Base-by-base conservation (phyloP, 805 yeast species). In the Wickerhamiella sergipiensis region DNA sequence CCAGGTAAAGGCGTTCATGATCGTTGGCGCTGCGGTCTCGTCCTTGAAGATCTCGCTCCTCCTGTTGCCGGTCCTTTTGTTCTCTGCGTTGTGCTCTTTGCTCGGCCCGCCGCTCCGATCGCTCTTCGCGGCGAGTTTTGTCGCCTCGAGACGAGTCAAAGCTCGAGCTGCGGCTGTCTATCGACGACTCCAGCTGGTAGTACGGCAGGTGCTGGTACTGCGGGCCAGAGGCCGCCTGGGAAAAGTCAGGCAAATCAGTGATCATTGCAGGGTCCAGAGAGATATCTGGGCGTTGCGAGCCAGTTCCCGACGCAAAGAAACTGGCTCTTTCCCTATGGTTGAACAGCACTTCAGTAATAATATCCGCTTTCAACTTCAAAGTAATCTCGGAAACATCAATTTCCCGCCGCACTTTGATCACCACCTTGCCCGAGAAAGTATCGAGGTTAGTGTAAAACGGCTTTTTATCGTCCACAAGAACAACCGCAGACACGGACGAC, bases 361-460 rank as follows among this genome's bases (percentile, higher is more conserved):
- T 51, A 6, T 55, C 58, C 22, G 54, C 48, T 47, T 52, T 45
- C 24, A 50, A 50, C 29, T 53, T 53, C 22, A 56, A 24, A 6
- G 38, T 36, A 12, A 56, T 39, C 23, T 53, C 53, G 22, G 39
- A n/a, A 10, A 56, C 24, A 29, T 45, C 46, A 13, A 52, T 31
- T 23, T 48, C 52, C 36, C 50, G 46, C 15, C 17, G 22, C 18
- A 53, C 50, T 6, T 13, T 43, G 18, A 55, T 36, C 12, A 50
- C 36, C 9, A 52, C 54, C 39, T 29, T 52, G 6, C 59, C 59
- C 3, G 33, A 29, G 8, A 56, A n/a, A 9, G 17, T 40, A 21
- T 50, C 54, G 17, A 57, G 55, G 18, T 51, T 43, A 1, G 47
- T 42, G 39, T 52, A 49, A 12, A 43, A 44, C 23, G 46, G 40